Evolutionary conservation across 345 rosid species (phyloP).

Genomic region (Boechera retrofracta): DNA sequence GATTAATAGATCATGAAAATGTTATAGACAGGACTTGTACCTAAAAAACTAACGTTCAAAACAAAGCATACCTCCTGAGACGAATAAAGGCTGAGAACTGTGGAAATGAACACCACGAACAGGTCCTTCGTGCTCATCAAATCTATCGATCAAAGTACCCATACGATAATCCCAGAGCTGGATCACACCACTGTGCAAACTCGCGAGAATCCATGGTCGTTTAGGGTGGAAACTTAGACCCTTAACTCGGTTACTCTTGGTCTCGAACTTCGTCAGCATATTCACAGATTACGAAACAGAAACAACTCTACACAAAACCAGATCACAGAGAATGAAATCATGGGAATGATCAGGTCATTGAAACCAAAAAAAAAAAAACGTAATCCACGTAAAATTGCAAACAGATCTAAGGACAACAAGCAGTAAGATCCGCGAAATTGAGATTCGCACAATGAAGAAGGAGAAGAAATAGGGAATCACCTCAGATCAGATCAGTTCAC

Average conservation of each 20-base stretch:
- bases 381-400: not conserved
- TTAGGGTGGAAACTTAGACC: slow-evolving; percentile 95
- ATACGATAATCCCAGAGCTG: slow-evolving; percentile 99
- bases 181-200: slow-evolving; percentile 98
- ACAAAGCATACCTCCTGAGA: slow-evolving; percentile 79
- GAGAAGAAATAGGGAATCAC: slow-evolving; percentile 43
- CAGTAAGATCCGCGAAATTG: slow-evolving; percentile 15
- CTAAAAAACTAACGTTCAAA: not conserved
- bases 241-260: slow-evolving; percentile 97
- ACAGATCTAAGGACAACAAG: slow-evolving; percentile 22
- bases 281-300: slow-evolving; percentile 41
- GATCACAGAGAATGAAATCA: slow-evolving; percentile 39
- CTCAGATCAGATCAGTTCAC: slow-evolving; percentile 61
- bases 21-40: not conserved
- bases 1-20: not conserved
- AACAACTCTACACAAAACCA: slow-evolving; percentile 36
- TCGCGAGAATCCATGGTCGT: slow-evolving; percentile 98
- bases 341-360: not conserved
- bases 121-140: slow-evolving; percentile 98
- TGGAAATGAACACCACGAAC: slow-evolving; percentile 99
- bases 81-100: slow-evolving; percentile 86
- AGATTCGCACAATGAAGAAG: slow-evolving; percentile 17
- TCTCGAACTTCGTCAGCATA: slow-evolving; percentile 98
- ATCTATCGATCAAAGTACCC: slow-evolving; percentile 92
- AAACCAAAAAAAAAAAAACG: not conserved